These are phyloP conservation scores for Fusarium torulosum DNA, from an alignment of 2,329 filamentous ascomycete species.

Conservation along the genomic window DNA sequence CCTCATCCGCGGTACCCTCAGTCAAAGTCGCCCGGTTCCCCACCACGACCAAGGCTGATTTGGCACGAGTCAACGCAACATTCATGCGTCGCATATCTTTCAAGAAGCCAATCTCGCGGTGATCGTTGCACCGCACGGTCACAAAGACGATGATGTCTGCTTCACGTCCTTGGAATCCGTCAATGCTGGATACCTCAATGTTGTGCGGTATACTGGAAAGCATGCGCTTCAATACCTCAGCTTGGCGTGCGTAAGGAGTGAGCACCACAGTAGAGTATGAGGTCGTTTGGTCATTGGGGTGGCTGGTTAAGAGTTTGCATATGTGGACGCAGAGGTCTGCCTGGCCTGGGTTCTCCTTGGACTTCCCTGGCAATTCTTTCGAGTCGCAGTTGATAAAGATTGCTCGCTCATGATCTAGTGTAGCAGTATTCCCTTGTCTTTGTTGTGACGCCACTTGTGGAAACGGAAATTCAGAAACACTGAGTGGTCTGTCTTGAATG, in stretches of 20 bases:
- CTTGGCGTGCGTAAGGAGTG: slow-evolving; percentile 57
- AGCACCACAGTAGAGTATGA: slow-evolving; percentile 53
- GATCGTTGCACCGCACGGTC: slow-evolving; percentile 57
- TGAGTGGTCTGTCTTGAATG: slow-evolving; percentile 38
- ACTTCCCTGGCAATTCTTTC: slow-evolving; percentile 54
- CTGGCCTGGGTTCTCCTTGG: slow-evolving; percentile 57
- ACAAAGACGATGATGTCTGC: slow-evolving; percentile 59
- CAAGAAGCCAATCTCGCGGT: slow-evolving; percentile 56
- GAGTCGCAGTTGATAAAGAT: slow-evolving; percentile 54
- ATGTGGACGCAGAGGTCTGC: slow-evolving; percentile 52
- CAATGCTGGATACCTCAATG: slow-evolving; percentile 56
- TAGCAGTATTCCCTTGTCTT: background rate
- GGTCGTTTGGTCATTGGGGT: background rate
- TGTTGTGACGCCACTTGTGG: background rate
- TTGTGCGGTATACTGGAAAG: slow-evolving; percentile 36
- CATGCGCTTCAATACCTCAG: slow-evolving; percentile 48
- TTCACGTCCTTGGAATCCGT: slow-evolving; percentile 59
- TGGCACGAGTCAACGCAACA: slow-evolving; percentile 56
- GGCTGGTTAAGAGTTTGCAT: slow-evolving; percentile 48
- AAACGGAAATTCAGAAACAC: slow-evolving; percentile 29
- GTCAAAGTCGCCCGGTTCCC: slow-evolving; percentile 50
- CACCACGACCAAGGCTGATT: slow-evolving; percentile 52
- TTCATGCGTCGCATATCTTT: slow-evolving; percentile 57
- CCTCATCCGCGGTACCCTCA: slow-evolving; percentile 5
- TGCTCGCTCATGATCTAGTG: slow-evolving; percentile 1